phyloP scores from a whole-genome alignment of 2,329 filamentous ascomycete genomes.

The Akanthomyces dipterigenus region DNA sequence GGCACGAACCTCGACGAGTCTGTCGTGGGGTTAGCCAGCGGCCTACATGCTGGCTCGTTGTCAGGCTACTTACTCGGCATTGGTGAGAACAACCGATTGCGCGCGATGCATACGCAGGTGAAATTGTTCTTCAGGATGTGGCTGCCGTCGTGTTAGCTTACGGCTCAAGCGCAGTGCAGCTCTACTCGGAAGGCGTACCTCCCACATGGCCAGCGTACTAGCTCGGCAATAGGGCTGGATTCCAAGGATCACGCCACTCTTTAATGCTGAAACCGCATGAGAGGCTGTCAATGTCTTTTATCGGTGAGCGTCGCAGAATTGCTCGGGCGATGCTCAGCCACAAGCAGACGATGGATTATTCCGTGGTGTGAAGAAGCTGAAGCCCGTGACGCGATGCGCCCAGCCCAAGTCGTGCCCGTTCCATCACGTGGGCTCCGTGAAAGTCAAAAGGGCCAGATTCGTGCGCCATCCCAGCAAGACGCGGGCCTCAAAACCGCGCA shows the following conservation, averaged over 20 bases:
- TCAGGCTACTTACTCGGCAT: conserved; percentile 51
- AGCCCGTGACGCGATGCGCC: neutral
- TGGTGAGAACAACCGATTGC: conserved; percentile 69
- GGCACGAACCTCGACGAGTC: conserved; percentile 86
- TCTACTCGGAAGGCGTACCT: neutral
- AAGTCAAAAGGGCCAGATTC: neutral
- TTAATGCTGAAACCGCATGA: neutral
- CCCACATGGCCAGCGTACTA: conserved; percentile 5
- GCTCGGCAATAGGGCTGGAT: neutral
- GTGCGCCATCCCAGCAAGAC: no score
- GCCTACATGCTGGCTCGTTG: neutral
- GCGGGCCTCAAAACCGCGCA: neutral
- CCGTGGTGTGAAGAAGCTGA: neutral
- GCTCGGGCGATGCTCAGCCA: neutral
- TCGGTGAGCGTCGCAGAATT: neutral
- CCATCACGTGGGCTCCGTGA: conserved; percentile 3
- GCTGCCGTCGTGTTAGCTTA: conserved; percentile 26
- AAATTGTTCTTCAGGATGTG: conserved; percentile 64
- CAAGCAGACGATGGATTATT: neutral
- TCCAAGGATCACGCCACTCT: neutral
- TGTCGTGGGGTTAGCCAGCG: conserved; percentile 20
- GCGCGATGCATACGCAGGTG: conserved; percentile 74
- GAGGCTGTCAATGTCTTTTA: neutral
- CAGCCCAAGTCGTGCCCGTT: neutral
- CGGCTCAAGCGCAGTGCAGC: neutral